These are phyloP conservation scores for Leishmania major DNA, from an alignment of 208 protist species.

Conservation along the genomic window DNA sequence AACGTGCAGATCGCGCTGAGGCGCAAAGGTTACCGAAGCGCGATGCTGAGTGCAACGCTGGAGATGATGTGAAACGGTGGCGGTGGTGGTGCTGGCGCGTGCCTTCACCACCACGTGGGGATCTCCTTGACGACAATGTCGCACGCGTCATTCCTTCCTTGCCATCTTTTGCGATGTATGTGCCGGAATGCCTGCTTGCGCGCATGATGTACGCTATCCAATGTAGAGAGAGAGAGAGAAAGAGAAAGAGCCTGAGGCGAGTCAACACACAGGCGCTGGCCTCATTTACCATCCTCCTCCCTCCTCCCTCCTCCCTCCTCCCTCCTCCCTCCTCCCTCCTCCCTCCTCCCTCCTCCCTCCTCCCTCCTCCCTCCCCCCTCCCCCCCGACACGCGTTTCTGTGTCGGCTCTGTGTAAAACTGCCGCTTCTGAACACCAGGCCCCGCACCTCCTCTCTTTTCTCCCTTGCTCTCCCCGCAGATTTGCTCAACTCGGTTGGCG, in stretches of 20 bases:
- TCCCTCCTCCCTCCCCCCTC: too few species aligned
- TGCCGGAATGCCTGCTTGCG: not conserved
- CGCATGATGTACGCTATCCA: not conserved
- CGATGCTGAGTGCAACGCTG: constrained; percentile 16
- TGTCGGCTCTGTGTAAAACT: too few species aligned
- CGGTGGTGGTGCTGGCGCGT: not conserved
- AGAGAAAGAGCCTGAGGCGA: not conserved
- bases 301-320: too few species aligned
- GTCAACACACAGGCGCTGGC: not conserved
- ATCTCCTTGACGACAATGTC: not conserved
- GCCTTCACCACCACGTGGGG: not conserved
- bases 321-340: too few species aligned
- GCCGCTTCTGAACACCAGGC: not conserved
- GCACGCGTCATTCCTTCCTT: not conserved
- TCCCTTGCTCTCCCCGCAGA: not conserved
- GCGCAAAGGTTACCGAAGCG: constrained; percentile 29
- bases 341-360: too few species aligned
- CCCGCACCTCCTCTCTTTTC: not conserved
- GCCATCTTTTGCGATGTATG: not conserved
- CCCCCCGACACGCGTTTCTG: too few species aligned
- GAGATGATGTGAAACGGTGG: constrained; percentile 10
- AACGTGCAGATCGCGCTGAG: constrained; percentile 18
- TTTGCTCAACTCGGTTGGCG: not conserved
- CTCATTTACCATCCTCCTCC: not conserved
- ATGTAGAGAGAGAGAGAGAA: not conserved